Conservation (phyloP, 306 rosid species). For the Comarum palustre region DNA sequence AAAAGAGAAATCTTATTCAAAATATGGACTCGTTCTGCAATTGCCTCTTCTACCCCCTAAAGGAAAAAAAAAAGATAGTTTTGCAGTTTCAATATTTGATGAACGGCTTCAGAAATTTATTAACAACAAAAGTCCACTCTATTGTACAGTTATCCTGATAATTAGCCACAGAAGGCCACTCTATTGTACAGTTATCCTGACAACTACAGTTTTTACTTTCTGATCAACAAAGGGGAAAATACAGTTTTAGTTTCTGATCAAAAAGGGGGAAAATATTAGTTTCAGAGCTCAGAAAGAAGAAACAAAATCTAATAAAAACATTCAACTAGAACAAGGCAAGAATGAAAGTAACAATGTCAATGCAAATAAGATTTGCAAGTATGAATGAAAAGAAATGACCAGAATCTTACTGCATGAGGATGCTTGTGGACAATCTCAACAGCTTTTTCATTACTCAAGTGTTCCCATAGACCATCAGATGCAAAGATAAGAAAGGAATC, state of each 20-base stretch:
- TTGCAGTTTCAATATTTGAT: neutral
- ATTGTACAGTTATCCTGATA: neutral
- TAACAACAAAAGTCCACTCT: neutral
- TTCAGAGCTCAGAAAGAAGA: neutral
- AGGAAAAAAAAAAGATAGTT: neutral
- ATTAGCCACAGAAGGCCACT: too few species aligned
- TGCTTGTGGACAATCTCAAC: slow-evolving; percentile 78
- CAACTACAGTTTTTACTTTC: too few species aligned
- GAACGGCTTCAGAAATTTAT: neutral
- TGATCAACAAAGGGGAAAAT: too few species aligned
- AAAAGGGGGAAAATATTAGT: neutral
- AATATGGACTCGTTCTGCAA: neutral
- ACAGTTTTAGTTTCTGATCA: neutral
- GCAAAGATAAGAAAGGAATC: slow-evolving; percentile 97
- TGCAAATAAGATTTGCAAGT: slow-evolving; percentile 15
- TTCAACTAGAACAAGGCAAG: slow-evolving; percentile 5
- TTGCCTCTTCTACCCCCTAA: neutral
- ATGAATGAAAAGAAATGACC: slow-evolving; percentile 17
- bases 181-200: too few species aligned
- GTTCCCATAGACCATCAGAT: slow-evolving; percentile 98
- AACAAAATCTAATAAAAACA: neutral
- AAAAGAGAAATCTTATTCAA: neutral
- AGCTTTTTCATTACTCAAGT: slow-evolving; percentile 80
- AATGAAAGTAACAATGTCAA: slow-evolving; percentile 4
- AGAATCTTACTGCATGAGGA: slow-evolving; percentile 62